These are phyloP conservation scores for Adansonia gregorii DNA, from an alignment of 441 rosid species.

Conservation along the genomic window DNA sequence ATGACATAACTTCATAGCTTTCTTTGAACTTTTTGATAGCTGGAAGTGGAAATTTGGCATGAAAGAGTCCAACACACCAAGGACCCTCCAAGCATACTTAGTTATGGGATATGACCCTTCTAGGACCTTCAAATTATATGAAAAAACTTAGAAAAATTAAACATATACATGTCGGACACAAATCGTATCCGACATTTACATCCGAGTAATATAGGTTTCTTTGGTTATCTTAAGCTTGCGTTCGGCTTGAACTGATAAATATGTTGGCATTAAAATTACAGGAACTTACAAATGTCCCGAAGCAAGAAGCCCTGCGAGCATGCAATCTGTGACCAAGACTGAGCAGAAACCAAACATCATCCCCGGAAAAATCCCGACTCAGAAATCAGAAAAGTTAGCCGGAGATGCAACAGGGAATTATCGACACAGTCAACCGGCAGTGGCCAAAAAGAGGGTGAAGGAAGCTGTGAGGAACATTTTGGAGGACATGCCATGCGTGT, in stretches of 20 bases:
- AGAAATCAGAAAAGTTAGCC: slow-evolving; percentile 23
- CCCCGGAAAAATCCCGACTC: slow-evolving; percentile 16
- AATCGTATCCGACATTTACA: too few species aligned
- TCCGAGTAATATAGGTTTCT: too few species aligned
- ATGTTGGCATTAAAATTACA: slow-evolving; percentile 21
- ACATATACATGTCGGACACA: too few species aligned
- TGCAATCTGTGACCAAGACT: slow-evolving; percentile 41
- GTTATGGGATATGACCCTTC: too few species aligned
- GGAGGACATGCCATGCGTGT: slow-evolving; percentile 67
- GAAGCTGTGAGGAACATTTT: slow-evolving; percentile 39
- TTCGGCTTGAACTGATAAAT: not conserved
- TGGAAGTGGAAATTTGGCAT: not conserved
- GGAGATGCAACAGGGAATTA: slow-evolving; percentile 22
- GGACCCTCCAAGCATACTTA: too few species aligned
- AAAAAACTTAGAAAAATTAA: too few species aligned
- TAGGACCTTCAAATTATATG: too few species aligned
- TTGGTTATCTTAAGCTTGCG: not conserved
- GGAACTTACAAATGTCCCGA: slow-evolving; percentile 44
- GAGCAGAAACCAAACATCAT: slow-evolving; percentile 31
- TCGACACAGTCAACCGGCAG: not conserved
- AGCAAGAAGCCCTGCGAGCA: slow-evolving; percentile 51
- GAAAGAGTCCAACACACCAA: too few species aligned
- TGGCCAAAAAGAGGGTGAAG: slow-evolving; percentile 28
- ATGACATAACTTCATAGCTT: not conserved
- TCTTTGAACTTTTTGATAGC: slow-evolving; percentile 6